Conservation (phyloP, 768 basidiomycete species). For the Kwoniella sp. region DNA sequence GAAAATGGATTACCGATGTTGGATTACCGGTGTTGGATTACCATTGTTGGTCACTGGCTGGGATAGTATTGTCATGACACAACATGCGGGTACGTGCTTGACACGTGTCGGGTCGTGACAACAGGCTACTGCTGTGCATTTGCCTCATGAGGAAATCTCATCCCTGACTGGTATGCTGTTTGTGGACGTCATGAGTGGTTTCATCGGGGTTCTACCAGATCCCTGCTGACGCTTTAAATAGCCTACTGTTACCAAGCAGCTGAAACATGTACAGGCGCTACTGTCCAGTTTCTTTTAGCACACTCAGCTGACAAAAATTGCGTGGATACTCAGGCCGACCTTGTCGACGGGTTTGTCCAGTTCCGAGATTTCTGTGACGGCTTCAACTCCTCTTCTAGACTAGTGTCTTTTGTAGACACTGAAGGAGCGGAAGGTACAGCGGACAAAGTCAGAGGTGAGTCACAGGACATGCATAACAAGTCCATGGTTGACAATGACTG, state of each 20-base stretch:
- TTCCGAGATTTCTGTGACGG: slow-evolving; percentile 38
- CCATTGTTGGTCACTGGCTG: too few species aligned
- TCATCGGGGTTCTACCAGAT: background rate
- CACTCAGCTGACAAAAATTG: too few species aligned
- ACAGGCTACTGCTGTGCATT: background rate
- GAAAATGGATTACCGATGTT: too few species aligned
- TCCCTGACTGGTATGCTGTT: slow-evolving; percentile 26
- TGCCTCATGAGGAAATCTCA: background rate
- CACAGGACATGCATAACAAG: background rate
- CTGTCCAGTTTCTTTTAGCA: too few species aligned
- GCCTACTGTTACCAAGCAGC: slow-evolving; percentile 14
- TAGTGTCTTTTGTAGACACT: slow-evolving; percentile 25
- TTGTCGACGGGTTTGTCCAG: slow-evolving; percentile 13
- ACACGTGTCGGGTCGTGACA: slow-evolving; percentile 17
- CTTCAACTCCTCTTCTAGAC: slow-evolving; percentile 18
- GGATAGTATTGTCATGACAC: too few species aligned
- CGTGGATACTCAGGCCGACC: too few species aligned
- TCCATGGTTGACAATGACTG: background rate
- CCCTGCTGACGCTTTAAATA: background rate
- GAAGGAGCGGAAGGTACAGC: slow-evolving; percentile 1
- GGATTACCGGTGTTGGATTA: too few species aligned
- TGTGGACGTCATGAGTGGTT: slow-evolving; percentile 39
- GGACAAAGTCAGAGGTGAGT: slow-evolving; percentile 26
- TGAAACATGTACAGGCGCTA: slow-evolving; percentile 22
- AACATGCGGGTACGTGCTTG: too few species aligned